These are phyloP conservation scores for Aspergillus japonicus DNA, from an alignment of 2,329 filamentous ascomycete species.

Conservation along the genomic window DNA sequence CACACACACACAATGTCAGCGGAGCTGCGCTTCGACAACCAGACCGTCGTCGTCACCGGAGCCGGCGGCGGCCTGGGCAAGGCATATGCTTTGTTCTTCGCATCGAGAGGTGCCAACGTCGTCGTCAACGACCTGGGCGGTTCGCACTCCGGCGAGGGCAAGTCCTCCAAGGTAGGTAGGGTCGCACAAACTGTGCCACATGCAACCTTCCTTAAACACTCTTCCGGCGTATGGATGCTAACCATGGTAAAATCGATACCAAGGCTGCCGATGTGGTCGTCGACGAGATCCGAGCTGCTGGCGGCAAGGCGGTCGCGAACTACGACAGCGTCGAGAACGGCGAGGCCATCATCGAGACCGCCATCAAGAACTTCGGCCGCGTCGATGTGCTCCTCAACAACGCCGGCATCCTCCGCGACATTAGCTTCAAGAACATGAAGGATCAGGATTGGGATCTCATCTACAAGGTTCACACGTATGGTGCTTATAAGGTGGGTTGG, in stretches of 20 bases:
- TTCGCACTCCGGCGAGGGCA: conserved; percentile 90
- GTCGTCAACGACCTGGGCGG: conserved; percentile 96
- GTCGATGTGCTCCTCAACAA: conserved; percentile 98
- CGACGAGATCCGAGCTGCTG: conserved; percentile 65
- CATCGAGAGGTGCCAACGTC: conserved; percentile 83
- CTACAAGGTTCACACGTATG: conserved; percentile 86
- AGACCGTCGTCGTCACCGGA: conserved; percentile 85
- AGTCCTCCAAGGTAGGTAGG: conserved; percentile 70
- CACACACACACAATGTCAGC: conserved; percentile 50
- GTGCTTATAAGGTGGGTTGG: conserved; percentile 74
- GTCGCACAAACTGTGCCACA: too few relatives aligned
- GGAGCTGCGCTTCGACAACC: conserved; percentile 79
- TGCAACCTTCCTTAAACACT: neutral
- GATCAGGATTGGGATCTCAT: conserved; percentile 96
- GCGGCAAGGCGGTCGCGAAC: conserved; percentile 95
- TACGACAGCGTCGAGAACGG: conserved; percentile 84
- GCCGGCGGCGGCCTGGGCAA: conserved; percentile 79
- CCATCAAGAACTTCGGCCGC: conserved; percentile 57
- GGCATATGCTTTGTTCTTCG: conserved; percentile 86
- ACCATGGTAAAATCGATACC: neutral
- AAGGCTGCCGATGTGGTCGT: conserved; percentile 60
- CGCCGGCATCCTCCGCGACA: conserved; percentile 88
- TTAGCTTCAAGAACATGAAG: conserved; percentile 99
- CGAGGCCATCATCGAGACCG: conserved; percentile 80
- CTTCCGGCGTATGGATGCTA: neutral